Base-by-base conservation (phyloP, 192 early-diverging fungal species). In the Spizellomyces sp. region DNA sequence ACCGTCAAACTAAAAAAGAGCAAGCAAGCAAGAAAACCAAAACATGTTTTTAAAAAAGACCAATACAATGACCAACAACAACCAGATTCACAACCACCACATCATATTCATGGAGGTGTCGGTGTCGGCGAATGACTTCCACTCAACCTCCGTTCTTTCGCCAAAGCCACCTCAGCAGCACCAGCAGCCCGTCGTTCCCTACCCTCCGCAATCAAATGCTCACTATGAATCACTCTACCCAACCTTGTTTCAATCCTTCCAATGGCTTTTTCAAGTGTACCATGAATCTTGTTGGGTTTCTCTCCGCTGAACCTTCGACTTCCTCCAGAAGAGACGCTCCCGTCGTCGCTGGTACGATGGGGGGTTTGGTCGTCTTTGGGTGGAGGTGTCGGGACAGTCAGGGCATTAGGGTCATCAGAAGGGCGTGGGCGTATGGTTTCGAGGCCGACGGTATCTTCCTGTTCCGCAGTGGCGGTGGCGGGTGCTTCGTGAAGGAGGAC, bases 191-290 rank as follows among this genome's bases (percentile, higher is more conserved):
- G 14, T 19, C 46, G 59, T 27, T 52, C 70, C 9, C 42, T 10
- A 14, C 70, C 70, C 7, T 44, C 27, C 9, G 41, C 70, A 47
- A 50, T 64, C 61, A 71, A 21, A 14, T 63, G 45, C 36, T 64
- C 70, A 6, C 7, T 56, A 21, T 52, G 59, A 8, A 64, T 10
- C 10, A 64, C 48, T 44, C 62, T 71, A 6, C 70, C 70, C 48
- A 71, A 9, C 0, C 17, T 64, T 10, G 10, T 36, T 59, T 71
- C 70, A 9, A 71, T 47, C 43, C 64, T 71, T 36, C 70, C 70
- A 9, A 64, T 42, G 19, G 62, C 70, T 46, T 71, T 71, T 17
- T 64, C 48, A n/a, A 22, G 4, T 22, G 4, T 15, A 6, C 21
- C 70, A 58, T 71, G 70, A 9, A 71, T 2, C 22, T 48, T 17